Evolutionary conservation across 2,329 filamentous ascomycete genomes (phyloP).

Genomic region (Trichothecium sympodiale): DNA sequence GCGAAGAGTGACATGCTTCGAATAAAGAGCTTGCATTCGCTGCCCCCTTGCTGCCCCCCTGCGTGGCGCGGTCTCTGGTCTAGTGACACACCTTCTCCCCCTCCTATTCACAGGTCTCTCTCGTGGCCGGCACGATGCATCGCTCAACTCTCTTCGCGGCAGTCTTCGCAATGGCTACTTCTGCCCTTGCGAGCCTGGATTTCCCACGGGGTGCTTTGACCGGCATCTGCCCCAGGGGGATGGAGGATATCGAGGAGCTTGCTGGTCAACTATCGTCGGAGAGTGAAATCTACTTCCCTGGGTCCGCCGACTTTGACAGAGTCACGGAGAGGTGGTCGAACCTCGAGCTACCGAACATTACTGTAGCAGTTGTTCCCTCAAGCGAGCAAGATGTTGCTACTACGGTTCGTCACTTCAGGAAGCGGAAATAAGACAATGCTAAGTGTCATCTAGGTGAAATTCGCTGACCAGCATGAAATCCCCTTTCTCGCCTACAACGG

Average conservation of each 20-base stretch:
- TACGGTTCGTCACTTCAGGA: constrained; percentile 22
- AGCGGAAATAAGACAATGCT: background rate
- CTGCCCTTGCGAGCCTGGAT: no score
- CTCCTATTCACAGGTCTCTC: no score
- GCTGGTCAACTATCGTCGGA: constrained; percentile 20
- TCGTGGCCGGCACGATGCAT: no score
- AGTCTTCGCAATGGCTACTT: no score
- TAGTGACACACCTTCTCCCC: no score
- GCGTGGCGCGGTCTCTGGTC: no score
- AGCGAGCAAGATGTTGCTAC: constrained; percentile 36
- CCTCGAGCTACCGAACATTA: constrained; percentile 28
- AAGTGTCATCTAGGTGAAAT: constrained; percentile 17
- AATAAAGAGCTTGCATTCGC: no score
- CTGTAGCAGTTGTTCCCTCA: constrained; percentile 33
- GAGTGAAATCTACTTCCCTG: constrained; percentile 30
- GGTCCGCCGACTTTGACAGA: constrained; percentile 24
- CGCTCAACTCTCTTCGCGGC: no score
- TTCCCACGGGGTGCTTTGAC: background rate
- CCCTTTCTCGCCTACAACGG: constrained; percentile 43
- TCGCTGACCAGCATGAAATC: constrained; percentile 30
- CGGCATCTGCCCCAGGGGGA: constrained; percentile 9
- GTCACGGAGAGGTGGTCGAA: constrained; percentile 34
- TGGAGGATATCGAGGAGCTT: constrained; percentile 14
- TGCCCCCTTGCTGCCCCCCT: no score
- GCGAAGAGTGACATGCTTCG: no score